Percentiles rank a stretch among this genome's conserved stretches.
Evolutionary conservation across 2,329 filamentous ascomycete species (phyloP).

Genomic region (Dothistroma septosporum): DNA sequence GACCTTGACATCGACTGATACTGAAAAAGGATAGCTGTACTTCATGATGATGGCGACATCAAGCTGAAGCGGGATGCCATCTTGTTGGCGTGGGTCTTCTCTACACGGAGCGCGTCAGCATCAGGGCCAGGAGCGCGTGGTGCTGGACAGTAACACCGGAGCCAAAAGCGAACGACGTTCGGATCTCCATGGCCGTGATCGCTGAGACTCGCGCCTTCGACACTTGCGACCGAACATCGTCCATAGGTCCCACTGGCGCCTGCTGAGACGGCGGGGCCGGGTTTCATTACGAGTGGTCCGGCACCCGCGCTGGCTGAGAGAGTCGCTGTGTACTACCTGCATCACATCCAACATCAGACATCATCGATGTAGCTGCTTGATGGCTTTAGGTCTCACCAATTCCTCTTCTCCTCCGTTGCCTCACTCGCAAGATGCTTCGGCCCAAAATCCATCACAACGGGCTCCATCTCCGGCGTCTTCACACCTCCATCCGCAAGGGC

Average conservation of each 20-base stretch:
- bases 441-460: slow-evolving; percentile 11
- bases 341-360: not conserved
- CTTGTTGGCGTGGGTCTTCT: not conserved
- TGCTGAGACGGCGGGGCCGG: not conserved
- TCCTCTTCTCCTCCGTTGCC: slow-evolving; percentile 11
- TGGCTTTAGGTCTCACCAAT: not conserved
- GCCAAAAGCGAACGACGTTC: slow-evolving; percentile 10
- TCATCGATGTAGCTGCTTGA: not conserved
- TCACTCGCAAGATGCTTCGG: slow-evolving; percentile 13
- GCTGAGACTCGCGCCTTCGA: slow-evolving; percentile 7
- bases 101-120: not conserved
- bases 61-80: slow-evolving; percentile 11
- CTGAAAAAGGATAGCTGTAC: slow-evolving; percentile 6
- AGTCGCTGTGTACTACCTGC: slow-evolving; percentile 3
- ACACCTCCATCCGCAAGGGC: not conserved
- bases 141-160: too few species aligned
- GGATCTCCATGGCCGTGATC: slow-evolving; percentile 5
- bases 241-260: slow-evolving; percentile 5
- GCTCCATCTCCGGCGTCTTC: not conserved
- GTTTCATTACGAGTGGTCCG: not conserved
- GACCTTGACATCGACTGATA: slow-evolving; percentile 11
- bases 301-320: slow-evolving; percentile 7
- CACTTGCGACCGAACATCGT: not conserved
- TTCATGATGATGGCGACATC: slow-evolving; percentile 11
- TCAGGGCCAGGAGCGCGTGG: too few species aligned